Evolutionary conservation across 768 basidiomycete genomes (phyloP), one percentile per base, ranked within the genome.

Genomic region (Tephrocybe sp.): DNA sequence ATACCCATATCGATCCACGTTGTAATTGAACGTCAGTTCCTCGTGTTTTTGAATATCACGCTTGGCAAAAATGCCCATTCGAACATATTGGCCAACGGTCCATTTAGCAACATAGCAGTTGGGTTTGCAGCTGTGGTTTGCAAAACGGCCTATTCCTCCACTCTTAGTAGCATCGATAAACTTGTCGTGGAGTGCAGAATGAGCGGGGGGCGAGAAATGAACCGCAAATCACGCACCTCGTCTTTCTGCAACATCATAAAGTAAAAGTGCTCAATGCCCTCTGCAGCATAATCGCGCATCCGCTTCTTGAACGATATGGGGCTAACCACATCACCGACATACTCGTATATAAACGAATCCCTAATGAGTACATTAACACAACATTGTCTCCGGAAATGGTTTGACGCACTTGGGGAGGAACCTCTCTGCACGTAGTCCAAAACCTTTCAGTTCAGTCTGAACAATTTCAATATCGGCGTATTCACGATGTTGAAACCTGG

Each of bases 211-310:
- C 30, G 21, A 37, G 11, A 28, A 8, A 35, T 9, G 44, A 31
- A 19, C 9, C 5, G 18, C n/a, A 37, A 32, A 27, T 15, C 12
- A 68, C 82, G 47, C 57, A 93, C 95, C 80, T 98, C 94, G 58
- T 96, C 94, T 64, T 91, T 93, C 71, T 99, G 97, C 50, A 99
- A 69, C 89, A 96, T 95, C 97, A 98, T 99, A 66, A 99, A 99
- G 72, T 98, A 99, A 60, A 98, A 99, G 67, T 98, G 97, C 44
- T 82, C 77, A 56, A 98, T 93, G 15, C 96, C 96, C 64, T 97
- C 92, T 35, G 86, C 82, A 2, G 83, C 95, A 64, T 99, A 99
- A 8, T 87, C 86, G 31, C 88, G 82, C 92, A 99, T 98, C 25
- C 96, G 84, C 66, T 91, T 92, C 69, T 88, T 82, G 66, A 99